Evolutionary conservation across 768 basidiomycete genomes (phyloP).

Genomic region (Grammothele lineata): DNA sequence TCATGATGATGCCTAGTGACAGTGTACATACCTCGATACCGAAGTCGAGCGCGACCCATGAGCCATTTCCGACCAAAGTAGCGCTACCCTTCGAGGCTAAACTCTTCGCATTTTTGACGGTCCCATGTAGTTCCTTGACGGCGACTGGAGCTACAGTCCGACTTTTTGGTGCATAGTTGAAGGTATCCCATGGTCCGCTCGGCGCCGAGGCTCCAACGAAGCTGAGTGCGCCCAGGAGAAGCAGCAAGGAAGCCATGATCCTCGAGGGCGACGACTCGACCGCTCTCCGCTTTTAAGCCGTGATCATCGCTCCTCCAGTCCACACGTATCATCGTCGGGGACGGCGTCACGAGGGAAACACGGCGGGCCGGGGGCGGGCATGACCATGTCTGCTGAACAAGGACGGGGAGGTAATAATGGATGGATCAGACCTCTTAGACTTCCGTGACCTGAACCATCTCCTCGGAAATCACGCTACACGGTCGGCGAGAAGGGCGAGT

Average conservation of each 20-base stretch:
- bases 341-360: constrained; percentile 6
- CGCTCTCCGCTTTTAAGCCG: not conserved
- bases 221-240: not conserved
- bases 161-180: constrained; percentile 46
- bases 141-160: constrained; percentile 42
- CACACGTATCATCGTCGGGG: not conserved
- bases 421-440: too few relatives aligned
- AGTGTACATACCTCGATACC: constrained; percentile 42
- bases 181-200: constrained; percentile 46
- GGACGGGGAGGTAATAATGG: too few relatives aligned
- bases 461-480: too few relatives aligned
- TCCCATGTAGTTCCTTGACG: constrained; percentile 35
- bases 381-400: constrained; percentile 11
- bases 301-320: not conserved
- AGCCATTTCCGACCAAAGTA: constrained; percentile 35
- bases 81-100: constrained; percentile 36
- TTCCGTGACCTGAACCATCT: too few relatives aligned
- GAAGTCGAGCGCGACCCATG: constrained; percentile 52
- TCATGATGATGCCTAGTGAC: not conserved
- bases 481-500: too few relatives aligned
- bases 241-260: constrained; percentile 3
- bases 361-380: constrained; percentile 7
- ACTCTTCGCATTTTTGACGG: constrained; percentile 28
- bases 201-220: constrained; percentile 31
- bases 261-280: not conserved